Conservation (phyloP, 805 yeast genomes). For the Clavispora vitiphila region DNA sequence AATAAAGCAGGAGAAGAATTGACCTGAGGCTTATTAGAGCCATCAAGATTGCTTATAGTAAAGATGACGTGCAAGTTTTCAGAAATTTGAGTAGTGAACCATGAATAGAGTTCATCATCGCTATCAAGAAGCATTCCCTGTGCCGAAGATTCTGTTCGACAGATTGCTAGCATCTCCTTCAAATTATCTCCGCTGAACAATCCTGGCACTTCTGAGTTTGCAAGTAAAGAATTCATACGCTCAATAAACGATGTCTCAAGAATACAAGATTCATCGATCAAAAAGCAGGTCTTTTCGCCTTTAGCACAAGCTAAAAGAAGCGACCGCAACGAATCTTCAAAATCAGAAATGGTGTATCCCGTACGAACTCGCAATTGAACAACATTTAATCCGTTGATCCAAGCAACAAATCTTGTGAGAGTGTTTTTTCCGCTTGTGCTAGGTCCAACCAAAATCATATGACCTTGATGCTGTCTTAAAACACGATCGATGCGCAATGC, state of each 20-base stretch:
- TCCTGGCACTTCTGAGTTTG: conserved; percentile 91
- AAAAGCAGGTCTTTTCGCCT: conserved; percentile 62
- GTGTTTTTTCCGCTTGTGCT: conserved; percentile 80
- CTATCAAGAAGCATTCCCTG: conserved; percentile 64
- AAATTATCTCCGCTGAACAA: conserved; percentile 74
- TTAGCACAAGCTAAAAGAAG: conserved; percentile 42
- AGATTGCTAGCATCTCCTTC: conserved; percentile 44
- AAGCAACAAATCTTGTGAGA: conserved; percentile 73
- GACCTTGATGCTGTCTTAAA: conserved; percentile 82
- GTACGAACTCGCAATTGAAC: conserved; percentile 54
- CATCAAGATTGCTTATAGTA: conserved; percentile 50
- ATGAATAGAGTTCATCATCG: conserved; percentile 61
- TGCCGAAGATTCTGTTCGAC: conserved; percentile 52
- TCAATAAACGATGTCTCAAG: conserved; percentile 77
- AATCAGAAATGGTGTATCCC: conserved; percentile 53
- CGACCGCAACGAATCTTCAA: conserved; percentile 58
- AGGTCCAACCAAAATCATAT: conserved; percentile 78
- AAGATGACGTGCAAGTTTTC: conserved; percentile 78
- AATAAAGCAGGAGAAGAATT: conserved; percentile 82
- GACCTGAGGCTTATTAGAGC: conserved; percentile 37
- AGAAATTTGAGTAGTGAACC: conserved; percentile 70
- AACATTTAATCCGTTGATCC: conserved; percentile 77
- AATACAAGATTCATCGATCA: conserved; percentile 78
- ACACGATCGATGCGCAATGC: conserved; percentile 77
- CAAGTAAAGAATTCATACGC: conserved; percentile 87